Conservation (phyloP, 257 asterid genomes). For the Prunella vulgaris region DNA sequence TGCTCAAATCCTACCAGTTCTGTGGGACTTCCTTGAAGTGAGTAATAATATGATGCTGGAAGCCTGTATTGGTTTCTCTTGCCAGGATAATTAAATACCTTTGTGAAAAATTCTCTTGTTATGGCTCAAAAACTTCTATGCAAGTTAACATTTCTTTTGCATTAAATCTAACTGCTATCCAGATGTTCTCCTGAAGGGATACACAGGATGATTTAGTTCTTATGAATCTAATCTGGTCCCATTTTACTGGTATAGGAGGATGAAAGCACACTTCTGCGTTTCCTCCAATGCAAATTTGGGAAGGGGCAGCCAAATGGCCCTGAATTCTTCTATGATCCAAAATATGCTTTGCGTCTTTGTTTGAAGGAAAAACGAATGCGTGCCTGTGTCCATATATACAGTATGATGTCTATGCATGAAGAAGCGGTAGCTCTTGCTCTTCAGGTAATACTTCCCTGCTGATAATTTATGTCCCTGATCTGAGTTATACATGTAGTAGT, state of each 20-base stretch:
- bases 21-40: too few species aligned
- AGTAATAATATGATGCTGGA: too few species aligned
- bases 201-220: neutral
- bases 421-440: conserved; percentile 98
- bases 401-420: conserved; percentile 99
- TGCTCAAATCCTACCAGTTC: neutral
- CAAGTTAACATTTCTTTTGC: neutral
- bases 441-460: conserved; percentile 47
- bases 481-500: neutral
- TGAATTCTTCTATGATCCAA: conserved; percentile 92
- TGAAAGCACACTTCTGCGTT: conserved; percentile 92
- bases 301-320: conserved; percentile 75
- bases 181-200: neutral
- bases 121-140: neutral
- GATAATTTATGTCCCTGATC: conserved; percentile 10
- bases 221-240: conserved; percentile 22
- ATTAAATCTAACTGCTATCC: neutral
- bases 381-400: conserved; percentile 95
- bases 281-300: conserved; percentile 90
- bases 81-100: too few species aligned
- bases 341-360: conserved; percentile 96
- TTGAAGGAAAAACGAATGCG: conserved; percentile 86
- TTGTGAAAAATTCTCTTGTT: neutral
- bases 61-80: too few species aligned
- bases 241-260: conserved; percentile 57